Evolutionary conservation across 2,329 filamentous ascomycete genomes (phyloP).

Genomic region (Cladorrhinum sp.): DNA sequence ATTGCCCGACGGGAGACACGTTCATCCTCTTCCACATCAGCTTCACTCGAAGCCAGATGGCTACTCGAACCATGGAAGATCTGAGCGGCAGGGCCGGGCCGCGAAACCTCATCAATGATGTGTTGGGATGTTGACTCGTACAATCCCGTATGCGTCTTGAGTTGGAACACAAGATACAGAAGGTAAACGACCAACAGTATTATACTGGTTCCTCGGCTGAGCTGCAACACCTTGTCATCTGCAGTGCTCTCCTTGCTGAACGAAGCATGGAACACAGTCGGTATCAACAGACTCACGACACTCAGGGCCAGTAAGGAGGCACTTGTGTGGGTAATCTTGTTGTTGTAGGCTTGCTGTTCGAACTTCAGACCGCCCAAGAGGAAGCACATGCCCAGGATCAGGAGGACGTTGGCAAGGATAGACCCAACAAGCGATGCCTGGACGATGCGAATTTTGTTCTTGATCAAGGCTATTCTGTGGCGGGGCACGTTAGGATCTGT

Average conservation of each 20-base stretch:
- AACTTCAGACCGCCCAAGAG: conserved; percentile 81
- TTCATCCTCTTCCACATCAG: conserved; percentile 62
- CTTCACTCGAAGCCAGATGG: conserved; percentile 29
- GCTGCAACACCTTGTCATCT: conserved; percentile 71
- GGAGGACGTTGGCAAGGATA: conserved; percentile 80
- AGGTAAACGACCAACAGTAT: conserved; percentile 77
- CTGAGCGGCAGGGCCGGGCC: conserved; percentile 79
- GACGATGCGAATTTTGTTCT: conserved; percentile 84
- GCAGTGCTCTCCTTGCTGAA: conserved; percentile 65
- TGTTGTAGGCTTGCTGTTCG: conserved; percentile 92
- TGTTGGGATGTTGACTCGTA: conserved; percentile 91
- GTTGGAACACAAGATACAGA: conserved; percentile 88
- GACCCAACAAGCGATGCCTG: conserved; percentile 88
- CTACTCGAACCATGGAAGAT: conserved; percentile 70
- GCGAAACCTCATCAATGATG: conserved; percentile 86
- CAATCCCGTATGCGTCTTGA: conserved; percentile 88
- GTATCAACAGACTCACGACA: conserved; percentile 79
- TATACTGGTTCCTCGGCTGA: conserved; percentile 88
- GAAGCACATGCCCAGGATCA: conserved; percentile 91
- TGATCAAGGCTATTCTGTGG: conserved; percentile 69
- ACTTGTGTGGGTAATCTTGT: conserved; percentile 93
- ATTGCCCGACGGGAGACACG: conserved; percentile 66
- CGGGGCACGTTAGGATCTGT: conserved; percentile 35
- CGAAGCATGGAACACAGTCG: conserved; percentile 89
- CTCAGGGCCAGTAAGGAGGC: conserved; percentile 86